Conservation (phyloP, 225 moss, liverwort and hornwort genomes). For the Pseudisothecium myosuroides region DNA sequence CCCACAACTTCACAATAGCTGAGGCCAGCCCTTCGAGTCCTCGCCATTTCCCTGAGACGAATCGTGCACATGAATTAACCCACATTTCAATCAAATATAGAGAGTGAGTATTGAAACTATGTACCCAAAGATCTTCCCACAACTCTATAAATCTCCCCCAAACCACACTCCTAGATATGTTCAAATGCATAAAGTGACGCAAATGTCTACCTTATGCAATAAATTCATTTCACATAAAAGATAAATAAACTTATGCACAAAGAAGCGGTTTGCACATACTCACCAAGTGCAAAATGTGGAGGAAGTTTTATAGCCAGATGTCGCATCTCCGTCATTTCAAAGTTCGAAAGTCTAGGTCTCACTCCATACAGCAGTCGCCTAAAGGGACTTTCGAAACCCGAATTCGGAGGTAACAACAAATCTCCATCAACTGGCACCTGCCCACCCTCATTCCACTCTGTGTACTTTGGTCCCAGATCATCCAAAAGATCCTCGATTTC, state of each 20-base stretch:
- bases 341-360: conserved; percentile 48
- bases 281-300: conserved; percentile 91
- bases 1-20: conserved; percentile 84
- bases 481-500: conserved; percentile 57
- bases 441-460: conserved; percentile 64
- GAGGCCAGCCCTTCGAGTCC: conserved; percentile 73
- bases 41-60: conserved; percentile 58
- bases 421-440: conserved; percentile 81
- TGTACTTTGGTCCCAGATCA: conserved; percentile 56
- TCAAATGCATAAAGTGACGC: not conserved
- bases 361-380: conserved; percentile 73
- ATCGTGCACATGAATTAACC: not conserved
- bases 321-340: conserved; percentile 83
- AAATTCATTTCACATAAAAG: not conserved
- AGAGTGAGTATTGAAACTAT: not conserved
- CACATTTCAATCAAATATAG: not conserved
- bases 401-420: conserved; percentile 24
- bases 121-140: not conserved
- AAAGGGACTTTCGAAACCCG: conserved; percentile 46
- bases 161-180: not conserved
- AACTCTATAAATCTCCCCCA: not conserved
- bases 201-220: not conserved
- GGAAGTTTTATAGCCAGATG: conserved; percentile 48
- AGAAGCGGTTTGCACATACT: not conserved
- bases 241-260: not conserved